Conservation (phyloP, 768 basidiomycete species). For the Leucosporidium scottii region DNA sequence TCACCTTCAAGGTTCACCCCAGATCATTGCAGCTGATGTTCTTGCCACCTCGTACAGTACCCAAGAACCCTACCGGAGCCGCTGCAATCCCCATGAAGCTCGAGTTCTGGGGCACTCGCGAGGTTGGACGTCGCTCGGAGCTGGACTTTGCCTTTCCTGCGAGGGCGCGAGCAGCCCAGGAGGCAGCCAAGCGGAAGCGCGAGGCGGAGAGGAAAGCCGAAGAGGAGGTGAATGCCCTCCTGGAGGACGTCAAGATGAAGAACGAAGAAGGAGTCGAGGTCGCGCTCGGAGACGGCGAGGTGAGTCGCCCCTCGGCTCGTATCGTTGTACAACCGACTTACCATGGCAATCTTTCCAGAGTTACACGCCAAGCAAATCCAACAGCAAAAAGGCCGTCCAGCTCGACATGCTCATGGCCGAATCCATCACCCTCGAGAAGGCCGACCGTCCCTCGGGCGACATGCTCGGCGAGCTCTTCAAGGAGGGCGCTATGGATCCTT, state of each 20-base stretch:
- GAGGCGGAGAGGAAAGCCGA: not conserved
- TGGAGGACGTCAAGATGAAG: not conserved
- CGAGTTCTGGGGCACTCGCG: slow-evolving; percentile 21
- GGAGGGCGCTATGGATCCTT: slow-evolving; percentile 50
- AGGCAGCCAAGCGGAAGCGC: slow-evolving; percentile 1
- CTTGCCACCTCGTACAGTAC: not conserved
- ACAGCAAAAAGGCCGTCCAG: not conserved
- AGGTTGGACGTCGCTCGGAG: slow-evolving; percentile 1
- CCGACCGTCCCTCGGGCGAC: slow-evolving; percentile 9
- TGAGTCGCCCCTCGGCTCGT: not conserved
- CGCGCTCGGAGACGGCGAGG: not conserved
- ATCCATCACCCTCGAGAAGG: slow-evolving; percentile 13
- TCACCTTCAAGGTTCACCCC: no score
- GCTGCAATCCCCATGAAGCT: not conserved
- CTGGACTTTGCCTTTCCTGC: slow-evolving; percentile 28
- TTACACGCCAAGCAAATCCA: not conserved
- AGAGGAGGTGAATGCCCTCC: not conserved
- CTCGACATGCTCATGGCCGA: slow-evolving; percentile 17
- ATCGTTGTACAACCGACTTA: no score
- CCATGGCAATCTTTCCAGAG: no score
- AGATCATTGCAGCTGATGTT: not conserved
- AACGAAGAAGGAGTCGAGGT: not conserved
- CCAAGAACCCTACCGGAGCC: slow-evolving; percentile 3
- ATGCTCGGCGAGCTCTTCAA: slow-evolving; percentile 38
- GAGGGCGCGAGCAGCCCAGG: not conserved